Conservation (phyloP, 2,329 filamentous ascomycete genomes). For the Arthrocladium fulminans region DNA sequence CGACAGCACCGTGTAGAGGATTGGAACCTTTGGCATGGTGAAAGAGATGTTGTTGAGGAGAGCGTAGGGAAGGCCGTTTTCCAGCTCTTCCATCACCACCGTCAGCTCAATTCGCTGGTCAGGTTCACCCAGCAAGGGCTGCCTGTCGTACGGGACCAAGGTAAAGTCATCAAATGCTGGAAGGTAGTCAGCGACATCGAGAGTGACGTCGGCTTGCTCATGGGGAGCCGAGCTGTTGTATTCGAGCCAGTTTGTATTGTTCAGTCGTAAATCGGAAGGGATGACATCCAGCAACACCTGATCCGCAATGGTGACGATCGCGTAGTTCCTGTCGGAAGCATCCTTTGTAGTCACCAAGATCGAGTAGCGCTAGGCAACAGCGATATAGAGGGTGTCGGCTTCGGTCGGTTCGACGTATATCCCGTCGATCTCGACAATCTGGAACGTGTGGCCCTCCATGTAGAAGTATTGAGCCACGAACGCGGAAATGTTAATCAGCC, state of each 20-base stretch:
- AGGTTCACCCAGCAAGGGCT: constrained; percentile 48
- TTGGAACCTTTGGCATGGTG: constrained; percentile 21
- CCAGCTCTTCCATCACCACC: constrained; percentile 57
- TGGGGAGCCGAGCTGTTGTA: constrained; percentile 42
- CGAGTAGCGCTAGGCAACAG: constrained; percentile 52
- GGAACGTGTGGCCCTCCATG: constrained; percentile 34
- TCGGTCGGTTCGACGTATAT: constrained; percentile 33
- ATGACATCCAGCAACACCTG: constrained; percentile 28
- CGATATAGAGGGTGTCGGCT: constrained; percentile 54
- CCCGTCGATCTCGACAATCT: constrained; percentile 32
- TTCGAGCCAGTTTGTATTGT: constrained; percentile 56
- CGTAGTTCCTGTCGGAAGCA: constrained; percentile 50
- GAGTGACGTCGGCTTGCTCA: constrained; percentile 23
- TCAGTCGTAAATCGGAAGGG: constrained; percentile 27
- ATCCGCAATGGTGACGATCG: constrained; percentile 44
- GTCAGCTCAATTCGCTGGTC: constrained; percentile 56
- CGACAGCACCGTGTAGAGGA: constrained; percentile 25
- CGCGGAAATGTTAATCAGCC: constrained; percentile 64
- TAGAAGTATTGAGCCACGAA: constrained; percentile 50
- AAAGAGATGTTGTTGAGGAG: constrained; percentile 26
- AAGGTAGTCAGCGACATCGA: constrained; percentile 38
- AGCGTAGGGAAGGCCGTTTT: constrained; percentile 46
- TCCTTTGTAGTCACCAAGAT: constrained; percentile 46
- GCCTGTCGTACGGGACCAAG: constrained; percentile 60
- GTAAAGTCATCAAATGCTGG: constrained; percentile 64